Percentiles rank a stretch among this genome's conserved stretches.
These are phyloP conservation scores for Agapanthus africanus DNA, from an alignment of 106 monocot species.

Conservation along the genomic window DNA sequence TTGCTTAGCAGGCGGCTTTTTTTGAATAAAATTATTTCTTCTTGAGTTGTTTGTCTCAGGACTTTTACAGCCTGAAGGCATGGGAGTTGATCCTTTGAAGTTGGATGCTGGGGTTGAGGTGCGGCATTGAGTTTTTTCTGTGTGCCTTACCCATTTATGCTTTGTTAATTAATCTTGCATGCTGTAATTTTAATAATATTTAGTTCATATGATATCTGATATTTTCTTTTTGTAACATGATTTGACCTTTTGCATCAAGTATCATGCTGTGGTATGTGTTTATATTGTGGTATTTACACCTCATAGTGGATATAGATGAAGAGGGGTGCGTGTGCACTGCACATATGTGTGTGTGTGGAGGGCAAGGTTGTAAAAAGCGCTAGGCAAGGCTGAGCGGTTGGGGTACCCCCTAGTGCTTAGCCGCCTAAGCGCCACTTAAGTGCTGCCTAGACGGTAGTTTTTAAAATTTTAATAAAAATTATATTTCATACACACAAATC, in stretches of 20 bases:
- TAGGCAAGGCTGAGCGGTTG: too few species aligned
- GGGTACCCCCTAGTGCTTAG: too few species aligned
- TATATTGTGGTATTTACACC: background rate
- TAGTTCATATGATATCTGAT: background rate
- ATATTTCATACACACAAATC: too few species aligned
- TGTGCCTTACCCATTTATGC: background rate
- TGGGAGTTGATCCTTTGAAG: conserved; percentile 11
- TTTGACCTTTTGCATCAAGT: background rate
- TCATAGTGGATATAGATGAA: background rate
- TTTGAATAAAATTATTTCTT: conserved; percentile 6
- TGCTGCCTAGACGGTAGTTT: too few species aligned
- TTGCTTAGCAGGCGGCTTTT: background rate
- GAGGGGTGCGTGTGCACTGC: too few species aligned
- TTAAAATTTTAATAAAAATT: too few species aligned
- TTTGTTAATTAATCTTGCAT: background rate
- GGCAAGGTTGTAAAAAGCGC: too few species aligned
- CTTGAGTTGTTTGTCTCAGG: conserved; percentile 18
- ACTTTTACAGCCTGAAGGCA: conserved; percentile 12
- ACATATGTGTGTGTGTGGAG: too few species aligned
- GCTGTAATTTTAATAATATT: background rate
- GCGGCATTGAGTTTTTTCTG: background rate
- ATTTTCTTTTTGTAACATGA: background rate
- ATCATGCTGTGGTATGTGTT: background rate
- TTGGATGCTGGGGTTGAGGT: conserved; percentile 39
- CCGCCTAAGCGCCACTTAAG: too few species aligned